Percentiles rank a stretch among this genome's conserved stretches.
These are phyloP conservation scores for Candida sanyaensis DNA, from an alignment of 1,139 yeast genomes.

Conservation along the genomic window DNA sequence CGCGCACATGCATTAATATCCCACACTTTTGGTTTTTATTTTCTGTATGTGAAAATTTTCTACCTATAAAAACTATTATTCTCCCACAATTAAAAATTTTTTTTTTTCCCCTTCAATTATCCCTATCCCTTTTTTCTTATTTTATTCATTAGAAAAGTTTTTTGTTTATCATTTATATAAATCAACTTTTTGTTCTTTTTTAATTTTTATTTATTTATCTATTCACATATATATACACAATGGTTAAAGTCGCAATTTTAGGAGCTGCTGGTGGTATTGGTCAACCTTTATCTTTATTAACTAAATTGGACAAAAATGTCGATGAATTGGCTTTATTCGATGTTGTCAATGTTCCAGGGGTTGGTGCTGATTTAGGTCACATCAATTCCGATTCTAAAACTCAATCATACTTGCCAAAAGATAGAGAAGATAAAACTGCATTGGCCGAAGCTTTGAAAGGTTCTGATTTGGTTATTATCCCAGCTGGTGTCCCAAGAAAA, in stretches of 20 bases:
- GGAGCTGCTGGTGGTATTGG: constrained; percentile 99
- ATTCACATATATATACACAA: constrained; percentile 12
- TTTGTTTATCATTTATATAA: not conserved
- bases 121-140: not conserved
- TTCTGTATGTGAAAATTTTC: not conserved
- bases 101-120: no score
- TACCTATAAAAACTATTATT: no score
- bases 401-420: constrained; percentile 73
- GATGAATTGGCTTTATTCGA: constrained; percentile 87
- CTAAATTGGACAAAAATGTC: constrained; percentile 85
- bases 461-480: constrained; percentile 88
- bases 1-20: constrained; percentile 1
- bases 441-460: constrained; percentile 74
- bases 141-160: no score
- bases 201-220: constrained; percentile 3
- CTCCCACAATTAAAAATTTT: no score
- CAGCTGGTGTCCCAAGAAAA: constrained; percentile 99
- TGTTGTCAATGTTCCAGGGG: constrained; percentile 94
- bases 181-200: constrained; percentile 1
- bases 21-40: no score
- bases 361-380: constrained; percentile 94
- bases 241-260: constrained; percentile 78
- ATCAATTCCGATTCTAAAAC: constrained; percentile 88
- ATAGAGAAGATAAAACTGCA: constrained; percentile 71
- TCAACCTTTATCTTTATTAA: constrained; percentile 89